phyloP scores from a whole-genome alignment of 352 stramenopile genomes.

The Pythium sp. region DNA sequence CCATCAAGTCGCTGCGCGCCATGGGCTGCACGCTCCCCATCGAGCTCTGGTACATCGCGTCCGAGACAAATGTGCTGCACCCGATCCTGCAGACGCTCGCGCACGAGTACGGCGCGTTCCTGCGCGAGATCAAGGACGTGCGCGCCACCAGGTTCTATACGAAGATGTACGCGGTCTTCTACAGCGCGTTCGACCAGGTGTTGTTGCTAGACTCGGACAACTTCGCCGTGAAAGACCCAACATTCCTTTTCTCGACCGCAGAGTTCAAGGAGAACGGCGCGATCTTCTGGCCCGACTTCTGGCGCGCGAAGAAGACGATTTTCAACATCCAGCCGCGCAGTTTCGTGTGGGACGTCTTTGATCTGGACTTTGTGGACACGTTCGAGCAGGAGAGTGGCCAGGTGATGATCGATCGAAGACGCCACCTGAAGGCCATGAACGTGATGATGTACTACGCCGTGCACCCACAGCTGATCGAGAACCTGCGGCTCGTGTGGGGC shows the following conservation, averaged over 20 bases:
- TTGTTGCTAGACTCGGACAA: constrained; percentile 79
- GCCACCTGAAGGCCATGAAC: constrained; percentile 47
- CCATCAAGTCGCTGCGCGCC: constrained; percentile 34
- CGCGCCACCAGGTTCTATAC: constrained; percentile 56
- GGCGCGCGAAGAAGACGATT: constrained; percentile 59
- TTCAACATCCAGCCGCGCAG: constrained; percentile 70
- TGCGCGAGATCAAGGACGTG: constrained; percentile 66
- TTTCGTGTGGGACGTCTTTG: constrained; percentile 71
- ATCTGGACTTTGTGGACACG: constrained; percentile 52
- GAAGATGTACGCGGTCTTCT: constrained; percentile 73
- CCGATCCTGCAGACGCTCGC: constrained; percentile 43
- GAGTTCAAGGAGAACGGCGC: constrained; percentile 48
- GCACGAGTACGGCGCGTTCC: constrained; percentile 33
- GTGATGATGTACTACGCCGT: constrained; percentile 66
- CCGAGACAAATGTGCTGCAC: constrained; percentile 42
- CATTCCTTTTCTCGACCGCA: constrained; percentile 52
- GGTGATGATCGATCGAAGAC: constrained; percentile 54
- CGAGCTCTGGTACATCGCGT: constrained; percentile 66
- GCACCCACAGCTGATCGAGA: constrained; percentile 38
- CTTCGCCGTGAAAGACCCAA: constrained; percentile 62
- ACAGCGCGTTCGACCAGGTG: constrained; percentile 75
- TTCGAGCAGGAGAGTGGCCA: constrained; percentile 83
- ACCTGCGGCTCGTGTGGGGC: constrained; percentile 56
- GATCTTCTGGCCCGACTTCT: constrained; percentile 84
- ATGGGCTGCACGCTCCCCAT: constrained; percentile 51